Base-by-base conservation (phyloP, 2,329 filamentous ascomycete genomes). In the Talaromyces sp. region DNA sequence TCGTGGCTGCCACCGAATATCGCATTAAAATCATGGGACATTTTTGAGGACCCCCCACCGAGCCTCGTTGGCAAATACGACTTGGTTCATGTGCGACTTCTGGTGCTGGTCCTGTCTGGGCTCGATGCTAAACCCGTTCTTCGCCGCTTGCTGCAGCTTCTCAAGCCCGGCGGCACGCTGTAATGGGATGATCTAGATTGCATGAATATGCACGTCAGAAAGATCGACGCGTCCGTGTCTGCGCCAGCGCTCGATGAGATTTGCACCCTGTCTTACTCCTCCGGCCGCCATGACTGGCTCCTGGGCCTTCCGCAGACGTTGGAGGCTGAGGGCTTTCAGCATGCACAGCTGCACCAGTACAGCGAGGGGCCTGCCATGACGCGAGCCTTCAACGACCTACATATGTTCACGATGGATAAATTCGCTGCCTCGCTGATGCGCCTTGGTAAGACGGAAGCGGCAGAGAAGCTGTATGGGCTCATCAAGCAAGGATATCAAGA, bases 161-260 rank as follows among this genome's bases (percentile, higher is more conserved):
- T 73, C 51, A 68, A 69, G 39, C 70, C 68, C 0, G 70, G 69
- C 10, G 71, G 71, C 1, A 70, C 67, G 56, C 63, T 72, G 10
- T 70, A 72, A 60, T 72, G 71, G 70, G 70, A 72, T 49, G 70
- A 71, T 22, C 60, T 72, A 36, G 62, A 71, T 47, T 65, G 58
- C 30, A 61, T 62, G 69, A 52, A 65, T 53, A 68, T 61, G 44
- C 51, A 62, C 30, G 51, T 67, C 22, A 60, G 63, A 57, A 66
- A 63, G 54, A 44, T 52, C 5, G 57, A 67, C 32, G 22, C 44
- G 3, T 61, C 55, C 51, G 33, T 60, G 5, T 28, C 49, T 2
- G 62, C 65, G 1, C 57, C 61, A 28, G 64, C 64, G 13, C 55
- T 69, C 5, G 63, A 69, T 10, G 61, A 66, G 58, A 55, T 69